Evolutionary conservation across 2,329 filamentous ascomycete genomes (phyloP), one percentile per base, ranked within the genome.

Genomic region (Fusarium cicatricum): DNA sequence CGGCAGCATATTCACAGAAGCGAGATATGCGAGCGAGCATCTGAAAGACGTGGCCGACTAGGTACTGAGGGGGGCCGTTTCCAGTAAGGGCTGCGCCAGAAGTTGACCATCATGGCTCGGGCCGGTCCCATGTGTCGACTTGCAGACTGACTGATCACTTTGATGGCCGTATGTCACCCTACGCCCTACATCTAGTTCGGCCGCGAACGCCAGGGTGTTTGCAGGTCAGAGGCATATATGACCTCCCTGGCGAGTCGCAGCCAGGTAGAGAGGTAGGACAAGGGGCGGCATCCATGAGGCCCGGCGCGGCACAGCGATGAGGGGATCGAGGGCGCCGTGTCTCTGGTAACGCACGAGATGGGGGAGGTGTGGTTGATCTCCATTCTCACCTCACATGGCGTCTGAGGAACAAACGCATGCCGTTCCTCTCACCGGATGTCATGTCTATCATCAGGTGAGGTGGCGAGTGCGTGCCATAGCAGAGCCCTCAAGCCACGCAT

Each of bases 51-150:
- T 50, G 37, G 23, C 50, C 31, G 41, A 38, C 46, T 26, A 26
- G 50, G 4, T 57, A 66, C 36, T 62, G 48, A 36, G 28, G 40
- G 43, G 46, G 37, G 36, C 21, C 29, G 36, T 39, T 29, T 48
- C 28, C 32, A 36, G 37, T 45, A 42, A 21, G 40, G 55, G 46
- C 44, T 34, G 37, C 42, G 50, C 48, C 29, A 47, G 29, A 28
- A 52, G 49, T 62, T 37, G 52, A 38, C 44, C 43, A 44, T 38
- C 44, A 49, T 67, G 65, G 62, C 67, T 68, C 67, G 67, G 67
- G 65, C 67, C 67, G 67, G 67, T 40, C 67, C 65, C 67, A 69
- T 67, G 67, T 65, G 65, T 60, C 46, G 63, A 44, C 59, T 59
- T 64, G 62, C 63, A 67, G 59, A 47, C 45, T 68, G 67, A 68